Conservation (phyloP, 352 stramenopile species). For the Phytopythium kandeliae region DNA sequence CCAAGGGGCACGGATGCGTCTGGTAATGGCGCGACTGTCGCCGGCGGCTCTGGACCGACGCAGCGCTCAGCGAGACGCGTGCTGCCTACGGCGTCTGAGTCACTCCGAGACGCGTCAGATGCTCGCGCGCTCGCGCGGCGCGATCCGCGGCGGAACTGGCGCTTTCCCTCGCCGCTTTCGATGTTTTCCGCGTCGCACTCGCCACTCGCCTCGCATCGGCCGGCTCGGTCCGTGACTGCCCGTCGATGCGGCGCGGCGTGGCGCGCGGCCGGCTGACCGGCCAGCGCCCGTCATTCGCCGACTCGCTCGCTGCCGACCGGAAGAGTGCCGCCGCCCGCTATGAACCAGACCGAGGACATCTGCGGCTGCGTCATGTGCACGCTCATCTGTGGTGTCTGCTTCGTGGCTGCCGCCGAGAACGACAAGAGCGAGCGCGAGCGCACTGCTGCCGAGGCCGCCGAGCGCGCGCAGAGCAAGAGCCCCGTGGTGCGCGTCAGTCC, state of each 20-base stretch:
- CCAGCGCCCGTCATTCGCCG: background rate
- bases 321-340: too few relatives aligned
- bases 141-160: background rate
- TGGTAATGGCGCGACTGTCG: too few relatives aligned
- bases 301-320: too few relatives aligned
- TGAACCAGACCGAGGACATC: constrained; percentile 75
- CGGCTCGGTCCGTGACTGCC: background rate
- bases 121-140: too few relatives aligned
- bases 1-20: too few relatives aligned
- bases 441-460: constrained; percentile 22
- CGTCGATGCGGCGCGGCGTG: background rate
- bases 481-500: constrained; percentile 52
- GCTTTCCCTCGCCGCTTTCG: background rate
- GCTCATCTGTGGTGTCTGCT: constrained; percentile 70
- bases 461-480: constrained; percentile 38
- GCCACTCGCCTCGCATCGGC: background rate
- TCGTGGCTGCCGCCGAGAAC: constrained; percentile 69
- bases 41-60: too few relatives aligned
- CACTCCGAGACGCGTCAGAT: too few relatives aligned
- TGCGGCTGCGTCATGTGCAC: constrained; percentile 71
- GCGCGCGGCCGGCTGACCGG: too few relatives aligned
- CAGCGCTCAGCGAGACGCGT: too few relatives aligned
- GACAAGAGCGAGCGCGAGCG: constrained; percentile 76
- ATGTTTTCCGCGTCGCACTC: background rate
- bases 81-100: too few relatives aligned